Percentiles rank a stretch among this genome's conserved stretches.
Conservation (phyloP, 371 early-diverging fungal species). For the Lichtheimia ornata region DNA sequence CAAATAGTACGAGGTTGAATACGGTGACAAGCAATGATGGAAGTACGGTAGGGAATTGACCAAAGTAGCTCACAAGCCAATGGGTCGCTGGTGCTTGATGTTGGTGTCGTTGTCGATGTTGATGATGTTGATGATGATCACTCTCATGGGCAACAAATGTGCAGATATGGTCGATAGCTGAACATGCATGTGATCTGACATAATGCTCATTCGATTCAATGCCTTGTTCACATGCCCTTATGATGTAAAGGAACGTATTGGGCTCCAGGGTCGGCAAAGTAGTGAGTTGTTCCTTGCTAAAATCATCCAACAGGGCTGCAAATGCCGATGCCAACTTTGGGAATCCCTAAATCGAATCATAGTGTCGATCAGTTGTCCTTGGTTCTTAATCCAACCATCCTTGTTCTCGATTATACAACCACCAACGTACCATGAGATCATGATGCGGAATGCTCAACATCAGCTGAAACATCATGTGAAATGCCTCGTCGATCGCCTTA, state of each 20-base stretch:
- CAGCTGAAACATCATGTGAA: slow-evolving; percentile 68
- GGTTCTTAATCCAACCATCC: not conserved
- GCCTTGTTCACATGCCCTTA: slow-evolving; percentile 65
- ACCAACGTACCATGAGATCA: slow-evolving; percentile 65
- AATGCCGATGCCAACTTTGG: slow-evolving; percentile 64
- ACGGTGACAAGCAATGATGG: slow-evolving; percentile 63
- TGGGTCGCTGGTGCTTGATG: slow-evolving; percentile 23
- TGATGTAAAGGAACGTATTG: slow-evolving; percentile 57
- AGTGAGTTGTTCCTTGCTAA: slow-evolving; percentile 66
- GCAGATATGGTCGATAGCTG: slow-evolving; percentile 69
- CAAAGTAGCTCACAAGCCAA: slow-evolving; percentile 55
- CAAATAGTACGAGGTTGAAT: slow-evolving; percentile 76
- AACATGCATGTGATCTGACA: slow-evolving; percentile 70
- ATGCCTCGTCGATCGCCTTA: slow-evolving; percentile 71
- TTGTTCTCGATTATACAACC: not conserved
- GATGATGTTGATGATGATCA: slow-evolving; percentile 6
- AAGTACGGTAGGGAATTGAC: slow-evolving; percentile 56
- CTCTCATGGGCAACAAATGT: slow-evolving; percentile 69
- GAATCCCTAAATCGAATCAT: slow-evolving; percentile 28
- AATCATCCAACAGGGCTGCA: slow-evolving; percentile 65
- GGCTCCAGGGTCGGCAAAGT: slow-evolving; percentile 50
- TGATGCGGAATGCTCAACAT: slow-evolving; percentile 69
- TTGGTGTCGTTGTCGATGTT: slow-evolving; percentile 6
- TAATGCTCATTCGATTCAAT: slow-evolving; percentile 52
- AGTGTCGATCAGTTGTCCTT: slow-evolving; percentile 25